Evolutionary conservation across 2,329 filamentous ascomycete species (phyloP).

Genomic region (Alternaria metachromatica): DNA sequence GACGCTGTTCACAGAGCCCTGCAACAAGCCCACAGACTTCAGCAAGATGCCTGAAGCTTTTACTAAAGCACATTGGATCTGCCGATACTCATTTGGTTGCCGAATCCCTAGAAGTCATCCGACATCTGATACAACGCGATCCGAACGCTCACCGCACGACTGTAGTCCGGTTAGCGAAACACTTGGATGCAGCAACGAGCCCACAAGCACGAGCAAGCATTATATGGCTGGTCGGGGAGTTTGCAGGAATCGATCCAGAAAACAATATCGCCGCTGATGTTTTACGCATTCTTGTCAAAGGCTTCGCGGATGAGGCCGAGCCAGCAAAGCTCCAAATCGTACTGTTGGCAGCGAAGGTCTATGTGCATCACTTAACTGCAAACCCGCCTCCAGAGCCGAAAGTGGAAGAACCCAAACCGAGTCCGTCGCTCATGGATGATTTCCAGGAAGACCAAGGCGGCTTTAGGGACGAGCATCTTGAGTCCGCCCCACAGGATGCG

Average conservation of each 20-base stretch:
- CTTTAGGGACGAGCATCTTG: slow-evolving; percentile 38
- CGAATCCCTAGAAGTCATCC: slow-evolving; percentile 91
- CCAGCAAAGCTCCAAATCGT: slow-evolving; percentile 90
- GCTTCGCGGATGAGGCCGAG: slow-evolving; percentile 83
- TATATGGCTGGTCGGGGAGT: slow-evolving; percentile 97
- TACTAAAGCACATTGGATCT: slow-evolving; percentile 87
- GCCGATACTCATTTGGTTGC: slow-evolving; percentile 87
- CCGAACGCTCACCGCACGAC: slow-evolving; percentile 81
- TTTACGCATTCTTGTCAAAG: slow-evolving; percentile 82
- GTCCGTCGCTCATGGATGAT: slow-evolving; percentile 31
- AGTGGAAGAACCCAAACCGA: slow-evolving; percentile 36
- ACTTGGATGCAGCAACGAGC: slow-evolving; percentile 86
- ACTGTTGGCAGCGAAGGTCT: slow-evolving; percentile 93
- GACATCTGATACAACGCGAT: slow-evolving; percentile 92
- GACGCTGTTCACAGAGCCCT: slow-evolving; percentile 80
- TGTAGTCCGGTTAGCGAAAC: slow-evolving; percentile 86
- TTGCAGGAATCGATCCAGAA: slow-evolving; percentile 77
- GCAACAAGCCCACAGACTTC: slow-evolving; percentile 56
- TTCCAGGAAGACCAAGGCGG: slow-evolving; percentile 47
- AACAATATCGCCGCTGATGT: slow-evolving; percentile 95
- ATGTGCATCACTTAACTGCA: slow-evolving; percentile 83
- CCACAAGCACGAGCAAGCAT: slow-evolving; percentile 91
- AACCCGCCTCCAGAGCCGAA: slow-evolving; percentile 54
- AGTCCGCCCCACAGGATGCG: slow-evolving; percentile 14
- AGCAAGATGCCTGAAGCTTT: slow-evolving; percentile 78